Evolutionary conservation across 148 eudicot species (phyloP).

Genomic region (Limonium bicolor): DNA sequence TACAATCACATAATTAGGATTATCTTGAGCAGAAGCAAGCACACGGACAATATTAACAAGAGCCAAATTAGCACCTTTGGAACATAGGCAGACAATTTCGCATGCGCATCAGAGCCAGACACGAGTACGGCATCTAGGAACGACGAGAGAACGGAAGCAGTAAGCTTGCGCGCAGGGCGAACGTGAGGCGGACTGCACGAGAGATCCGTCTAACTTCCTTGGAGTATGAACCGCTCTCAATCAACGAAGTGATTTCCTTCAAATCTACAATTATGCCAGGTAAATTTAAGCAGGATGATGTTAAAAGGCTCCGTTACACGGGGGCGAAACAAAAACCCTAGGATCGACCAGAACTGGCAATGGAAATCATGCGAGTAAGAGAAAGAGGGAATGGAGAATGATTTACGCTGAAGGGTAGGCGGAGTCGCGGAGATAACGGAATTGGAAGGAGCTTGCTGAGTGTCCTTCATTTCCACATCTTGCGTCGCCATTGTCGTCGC

Average conservation of each 20-base stretch:
- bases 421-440: constrained; percentile 33
- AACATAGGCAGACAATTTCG: constrained; percentile 43
- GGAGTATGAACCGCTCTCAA: constrained; percentile 60
- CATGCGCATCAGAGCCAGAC: constrained; percentile 61
- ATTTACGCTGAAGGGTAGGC: constrained; percentile 47
- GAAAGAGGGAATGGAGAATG: neutral
- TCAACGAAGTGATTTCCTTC: constrained; percentile 65
- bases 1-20: too few species aligned
- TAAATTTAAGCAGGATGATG: too few species aligned
- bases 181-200: constrained; percentile 66
- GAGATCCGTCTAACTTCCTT: constrained; percentile 64
- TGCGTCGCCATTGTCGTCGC: constrained; percentile 47
- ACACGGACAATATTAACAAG: too few species aligned
- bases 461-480: constrained; percentile 86
- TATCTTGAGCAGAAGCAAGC: too few species aligned
- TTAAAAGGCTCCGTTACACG: neutral
- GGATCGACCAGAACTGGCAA: neutral
- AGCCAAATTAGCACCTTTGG: constrained; percentile 65
- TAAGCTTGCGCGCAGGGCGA: constrained; percentile 54
- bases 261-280: constrained; percentile 27
- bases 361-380: neutral
- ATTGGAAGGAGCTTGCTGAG: constrained; percentile 45
- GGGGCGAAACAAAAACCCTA: constrained; percentile 3
- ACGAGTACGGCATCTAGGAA: constrained; percentile 58
- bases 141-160: constrained; percentile 32